phyloP scores from a whole-genome alignment of 2,329 filamentous ascomycete species.

The Cucurbitaria berberidis region DNA sequence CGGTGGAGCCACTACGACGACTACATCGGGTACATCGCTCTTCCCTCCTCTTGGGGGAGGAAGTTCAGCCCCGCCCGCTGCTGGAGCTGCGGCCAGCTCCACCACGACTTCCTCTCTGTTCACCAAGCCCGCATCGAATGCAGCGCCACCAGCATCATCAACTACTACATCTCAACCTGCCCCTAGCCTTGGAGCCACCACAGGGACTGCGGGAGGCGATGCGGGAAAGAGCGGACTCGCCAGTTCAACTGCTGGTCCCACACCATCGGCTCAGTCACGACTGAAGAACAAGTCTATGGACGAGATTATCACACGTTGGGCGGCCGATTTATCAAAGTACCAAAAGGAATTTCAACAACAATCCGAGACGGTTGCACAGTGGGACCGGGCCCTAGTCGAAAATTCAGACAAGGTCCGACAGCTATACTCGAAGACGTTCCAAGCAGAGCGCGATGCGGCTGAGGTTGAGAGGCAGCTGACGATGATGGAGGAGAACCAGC shows the following conservation, averaged over 20 bases:
- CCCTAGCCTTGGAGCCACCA: slow-evolving; percentile 20
- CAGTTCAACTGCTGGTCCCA: slow-evolving; percentile 78
- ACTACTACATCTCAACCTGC: slow-evolving; percentile 32
- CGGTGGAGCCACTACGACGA: slow-evolving; percentile 21
- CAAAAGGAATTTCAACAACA: slow-evolving; percentile 96
- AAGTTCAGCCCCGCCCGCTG: slow-evolving; percentile 26
- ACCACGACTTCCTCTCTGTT: slow-evolving; percentile 25
- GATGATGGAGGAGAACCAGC: slow-evolving; percentile 89
- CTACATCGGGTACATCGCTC: slow-evolving; percentile 23
- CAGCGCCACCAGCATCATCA: slow-evolving; percentile 26
- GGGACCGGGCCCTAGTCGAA: slow-evolving; percentile 91
- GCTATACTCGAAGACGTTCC: slow-evolving; percentile 88
- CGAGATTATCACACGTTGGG: slow-evolving; percentile 97
- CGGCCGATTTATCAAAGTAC: slow-evolving; percentile 91
- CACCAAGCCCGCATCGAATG: slow-evolving; percentile 28
- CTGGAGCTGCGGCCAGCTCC: slow-evolving; percentile 18
- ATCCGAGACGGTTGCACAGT: slow-evolving; percentile 82
- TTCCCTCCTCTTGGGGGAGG: slow-evolving; percentile 27
- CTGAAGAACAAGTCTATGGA: slow-evolving; percentile 99
- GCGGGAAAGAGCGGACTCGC: slow-evolving; percentile 57
- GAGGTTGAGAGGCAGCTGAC: slow-evolving; percentile 93
- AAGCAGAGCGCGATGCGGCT: slow-evolving; percentile 88
- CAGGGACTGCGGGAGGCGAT: slow-evolving; percentile 24
- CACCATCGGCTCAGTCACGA: slow-evolving; percentile 80
- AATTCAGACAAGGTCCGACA: slow-evolving; percentile 96